A percentile compares a stretch with the other conserved stretches of the same genome.
Conservation (phyloP, 805 yeast species). For the Kuraishia hungarica region DNA sequence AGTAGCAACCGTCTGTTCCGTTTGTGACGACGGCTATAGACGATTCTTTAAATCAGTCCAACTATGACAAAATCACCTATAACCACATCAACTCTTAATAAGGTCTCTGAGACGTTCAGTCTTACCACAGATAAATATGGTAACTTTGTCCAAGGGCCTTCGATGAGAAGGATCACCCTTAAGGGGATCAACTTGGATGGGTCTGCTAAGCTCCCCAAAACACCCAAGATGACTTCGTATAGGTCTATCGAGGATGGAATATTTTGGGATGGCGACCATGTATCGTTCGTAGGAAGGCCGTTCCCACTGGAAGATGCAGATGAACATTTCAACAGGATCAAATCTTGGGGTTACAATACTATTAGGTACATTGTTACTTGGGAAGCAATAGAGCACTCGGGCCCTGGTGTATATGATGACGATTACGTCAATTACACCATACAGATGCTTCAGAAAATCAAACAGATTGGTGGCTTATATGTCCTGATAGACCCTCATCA, state of each 20-base stretch:
- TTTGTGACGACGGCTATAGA: too few species aligned
- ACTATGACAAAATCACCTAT: not conserved
- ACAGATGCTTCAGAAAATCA: conserved; percentile 47
- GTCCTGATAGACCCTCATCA: conserved; percentile 87
- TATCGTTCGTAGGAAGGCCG: conserved; percentile 80
- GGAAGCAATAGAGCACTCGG: conserved; percentile 88
- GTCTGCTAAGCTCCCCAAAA: conserved; percentile 58
- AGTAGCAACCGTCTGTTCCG: too few species aligned
- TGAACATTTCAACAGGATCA: conserved; percentile 59
- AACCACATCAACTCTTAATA: conserved; percentile 3
- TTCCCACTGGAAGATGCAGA: conserved; percentile 69
- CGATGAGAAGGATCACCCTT: conserved; percentile 54
- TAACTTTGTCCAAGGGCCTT: conserved; percentile 37
- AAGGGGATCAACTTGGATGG: conserved; percentile 82
- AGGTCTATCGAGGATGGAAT: conserved; percentile 27
- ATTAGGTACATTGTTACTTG: conserved; percentile 74
- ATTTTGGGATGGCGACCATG: conserved; percentile 64
- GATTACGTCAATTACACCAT: conserved; percentile 67
- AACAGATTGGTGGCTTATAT: conserved; percentile 61
- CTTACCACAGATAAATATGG: conserved; percentile 38
- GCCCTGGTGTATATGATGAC: conserved; percentile 77
- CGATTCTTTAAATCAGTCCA: too few species aligned
- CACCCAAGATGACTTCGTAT: conserved; percentile 40
- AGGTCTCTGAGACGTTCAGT: conserved; percentile 12
- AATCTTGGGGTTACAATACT: conserved; percentile 74